Evolutionary conservation across 345 rosid genomes (phyloP).

Genomic region (Citrus cavaleriei): DNA sequence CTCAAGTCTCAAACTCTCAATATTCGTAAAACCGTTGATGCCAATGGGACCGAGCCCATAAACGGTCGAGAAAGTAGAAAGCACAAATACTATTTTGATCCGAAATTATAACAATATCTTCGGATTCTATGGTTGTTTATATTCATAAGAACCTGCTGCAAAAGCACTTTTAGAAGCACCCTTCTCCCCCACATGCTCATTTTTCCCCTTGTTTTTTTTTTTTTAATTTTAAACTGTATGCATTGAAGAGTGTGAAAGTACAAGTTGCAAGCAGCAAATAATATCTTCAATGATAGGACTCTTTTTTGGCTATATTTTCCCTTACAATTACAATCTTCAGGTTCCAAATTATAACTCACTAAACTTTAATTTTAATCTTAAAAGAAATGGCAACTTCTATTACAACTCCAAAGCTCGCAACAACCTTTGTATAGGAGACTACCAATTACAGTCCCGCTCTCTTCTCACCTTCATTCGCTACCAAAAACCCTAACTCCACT

Average conservation of each 20-base stretch:
- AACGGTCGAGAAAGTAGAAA: no score
- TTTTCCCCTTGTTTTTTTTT: no score
- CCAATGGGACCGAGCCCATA: no score
- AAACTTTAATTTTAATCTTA: background rate
- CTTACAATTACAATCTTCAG: background rate
- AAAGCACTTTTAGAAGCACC: background rate
- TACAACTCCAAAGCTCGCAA: slow-evolving; percentile 58
- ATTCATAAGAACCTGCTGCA: background rate
- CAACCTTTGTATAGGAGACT: slow-evolving; percentile 35
- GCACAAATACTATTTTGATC: no score
- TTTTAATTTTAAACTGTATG: background rate
- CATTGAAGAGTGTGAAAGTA: background rate
- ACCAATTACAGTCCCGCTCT: slow-evolving; percentile 23
- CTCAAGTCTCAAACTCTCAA: no score
- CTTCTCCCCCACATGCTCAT: background rate
- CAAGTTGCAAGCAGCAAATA: background rate
- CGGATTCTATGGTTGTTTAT: background rate
- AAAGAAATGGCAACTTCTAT: slow-evolving; percentile 36
- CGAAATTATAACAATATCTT: no score
- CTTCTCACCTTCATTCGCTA: slow-evolving; percentile 23
- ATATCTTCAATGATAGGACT: background rate
- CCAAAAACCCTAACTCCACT: slow-evolving; percentile 36
- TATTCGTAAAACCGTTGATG: no score
- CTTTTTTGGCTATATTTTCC: background rate
- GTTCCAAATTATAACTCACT: background rate